These are phyloP conservation scores for Ramalina intermedia DNA, from an alignment of 495 filamentous ascomycete genomes.

Conservation along the genomic window DNA sequence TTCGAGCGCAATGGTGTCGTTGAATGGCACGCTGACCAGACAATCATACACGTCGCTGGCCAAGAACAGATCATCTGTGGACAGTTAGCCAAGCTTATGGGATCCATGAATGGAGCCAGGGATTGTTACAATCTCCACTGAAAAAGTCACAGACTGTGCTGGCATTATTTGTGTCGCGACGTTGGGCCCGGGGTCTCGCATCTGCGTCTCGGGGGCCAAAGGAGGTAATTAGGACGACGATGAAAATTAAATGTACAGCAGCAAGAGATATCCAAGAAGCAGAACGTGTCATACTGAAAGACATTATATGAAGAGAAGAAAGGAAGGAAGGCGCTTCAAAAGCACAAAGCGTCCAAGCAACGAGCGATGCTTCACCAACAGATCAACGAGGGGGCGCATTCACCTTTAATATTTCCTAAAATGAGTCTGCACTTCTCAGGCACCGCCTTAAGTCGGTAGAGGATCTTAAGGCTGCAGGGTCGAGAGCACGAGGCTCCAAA, in stretches of 20 bases:
- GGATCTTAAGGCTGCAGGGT: no score
- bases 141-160: conserved; percentile 9
- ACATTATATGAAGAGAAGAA: background rate
- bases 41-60: conserved; percentile 34
- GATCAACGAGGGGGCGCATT: no score
- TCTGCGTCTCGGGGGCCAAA: background rate
- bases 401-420: no score
- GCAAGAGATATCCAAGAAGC: background rate
- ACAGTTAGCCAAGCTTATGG: background rate
- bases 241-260: background rate
- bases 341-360: background rate
- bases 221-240: background rate
- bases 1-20: conserved; percentile 30
- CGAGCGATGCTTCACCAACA: no score
- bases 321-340: background rate
- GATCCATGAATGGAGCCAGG: background rate
- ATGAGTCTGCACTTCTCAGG: no score
- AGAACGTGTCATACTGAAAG: background rate
- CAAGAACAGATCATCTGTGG: conserved; percentile 13
- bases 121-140: conserved; percentile 1
- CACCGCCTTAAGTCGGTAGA: no score
- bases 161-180: background rate
- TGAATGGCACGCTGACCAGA: conserved; percentile 42
- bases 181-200: background rate
- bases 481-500: no score